Base-by-base conservation (phyloP, 148 eudicot genomes). In the Spergularia marina region DNA sequence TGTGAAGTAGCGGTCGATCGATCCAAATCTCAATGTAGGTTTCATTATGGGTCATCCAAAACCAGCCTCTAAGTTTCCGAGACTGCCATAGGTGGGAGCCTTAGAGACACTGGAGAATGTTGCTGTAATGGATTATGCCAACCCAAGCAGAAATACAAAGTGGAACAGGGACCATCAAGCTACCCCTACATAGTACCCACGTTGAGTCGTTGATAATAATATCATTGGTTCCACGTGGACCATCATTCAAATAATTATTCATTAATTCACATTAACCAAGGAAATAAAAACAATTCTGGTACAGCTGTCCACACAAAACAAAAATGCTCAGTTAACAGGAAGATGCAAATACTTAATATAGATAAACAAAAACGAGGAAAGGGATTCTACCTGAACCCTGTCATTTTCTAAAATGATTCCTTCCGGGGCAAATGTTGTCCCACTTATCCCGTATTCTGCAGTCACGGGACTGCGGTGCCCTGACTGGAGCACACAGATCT, bases 341-440 rank as follows among this genome's bases (percentile, higher is more conserved):
- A 68, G 71, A 23, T 68, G 17, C 34, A 49, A 40, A 47, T 47
- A 68, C 4, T 30, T 59, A 59, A 13, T 23, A 59, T 18, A 10
- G 36, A 17, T 36, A 75, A 18, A 66, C 55, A 8, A 71, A 68
- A 81, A 16, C 39, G n/a, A 15, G 18, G 9, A 21, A 72, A 23
- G 21, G 57, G 53, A 30, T 34, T 56, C 70, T 87, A 91, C 99
- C 98, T 86, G 91, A 76, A 71, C 55, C 14, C 87, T 89, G 8
- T 71, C 78, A 75, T 76, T 83, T 82, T 89, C 92, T 84, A 75
- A 87, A 76, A 96, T 86, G 73, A 85, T 80, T 68, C 99, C 99
- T 65, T 96, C 99, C 8, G 99, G 99, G 71, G 99, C 92, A 86
- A 87, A 96, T 59, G 99, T 96, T 61, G 99, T 91, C 73, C 99